Conservation (phyloP, 441 rosid species). For the Bruguiera hainesii region DNA sequence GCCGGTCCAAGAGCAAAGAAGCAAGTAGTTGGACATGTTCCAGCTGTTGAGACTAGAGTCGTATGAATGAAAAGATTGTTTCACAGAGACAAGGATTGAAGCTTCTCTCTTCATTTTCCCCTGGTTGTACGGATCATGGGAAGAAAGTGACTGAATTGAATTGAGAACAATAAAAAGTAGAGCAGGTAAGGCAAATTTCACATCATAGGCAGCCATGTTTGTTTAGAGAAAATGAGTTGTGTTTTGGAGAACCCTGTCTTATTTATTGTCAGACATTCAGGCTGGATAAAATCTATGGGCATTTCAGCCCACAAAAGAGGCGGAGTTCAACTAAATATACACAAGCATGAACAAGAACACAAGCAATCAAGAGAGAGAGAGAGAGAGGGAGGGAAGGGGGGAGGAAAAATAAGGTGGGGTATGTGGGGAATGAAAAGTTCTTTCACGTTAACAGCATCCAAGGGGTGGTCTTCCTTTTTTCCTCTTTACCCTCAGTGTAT, state of each 20-base stretch:
- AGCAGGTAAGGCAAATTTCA: constrained; percentile 23
- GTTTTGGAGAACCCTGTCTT: constrained; percentile 5
- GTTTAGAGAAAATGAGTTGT: neutral
- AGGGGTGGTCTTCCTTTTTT: constrained; percentile 16
- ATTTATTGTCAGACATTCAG: constrained; percentile 9
- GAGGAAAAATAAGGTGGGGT: neutral
- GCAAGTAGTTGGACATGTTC: constrained; percentile 49
- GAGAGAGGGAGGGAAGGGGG: neutral
- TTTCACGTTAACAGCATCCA: constrained; percentile 34
- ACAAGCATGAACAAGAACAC: neutral
- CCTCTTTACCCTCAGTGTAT: constrained; percentile 16
- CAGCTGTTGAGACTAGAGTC: constrained; percentile 52
- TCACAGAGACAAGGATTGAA: constrained; percentile 53
- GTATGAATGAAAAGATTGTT: constrained; percentile 46
- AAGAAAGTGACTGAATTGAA: constrained; percentile 31
- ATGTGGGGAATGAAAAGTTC: constrained; percentile 15
- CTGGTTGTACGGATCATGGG: constrained; percentile 34
- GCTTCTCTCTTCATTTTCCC: constrained; percentile 40
- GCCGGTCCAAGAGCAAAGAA: constrained; percentile 72
- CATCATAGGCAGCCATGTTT: constrained; percentile 30
- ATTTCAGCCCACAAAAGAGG: neutral
- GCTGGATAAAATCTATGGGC: constrained; percentile 17
- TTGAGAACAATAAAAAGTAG: constrained; percentile 23
- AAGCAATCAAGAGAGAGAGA: neutral
- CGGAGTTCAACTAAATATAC: neutral